A percentile compares a stretch with the other conserved stretches of the same genome.
Conservation (phyloP, 1,284 basidiomycete species). For the Rhizopogon hawkerae region DNA sequence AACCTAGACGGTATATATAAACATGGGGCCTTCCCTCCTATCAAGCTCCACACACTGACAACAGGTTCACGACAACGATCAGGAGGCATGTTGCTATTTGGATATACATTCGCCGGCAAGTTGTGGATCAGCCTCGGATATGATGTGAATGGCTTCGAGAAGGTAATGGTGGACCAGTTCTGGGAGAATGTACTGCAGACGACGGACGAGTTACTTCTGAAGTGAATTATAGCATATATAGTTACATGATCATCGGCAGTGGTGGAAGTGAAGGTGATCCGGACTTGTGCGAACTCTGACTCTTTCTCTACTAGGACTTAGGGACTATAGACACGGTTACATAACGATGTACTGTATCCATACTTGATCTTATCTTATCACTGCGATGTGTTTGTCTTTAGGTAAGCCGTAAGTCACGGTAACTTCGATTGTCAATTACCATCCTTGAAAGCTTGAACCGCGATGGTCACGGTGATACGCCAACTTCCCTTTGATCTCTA, state of each 20-base stretch:
- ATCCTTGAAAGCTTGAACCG: not conserved
- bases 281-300: not conserved
- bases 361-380: not conserved
- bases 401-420: too few relatives aligned
- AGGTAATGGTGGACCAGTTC: conserved; percentile 46
- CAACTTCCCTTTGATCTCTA: conserved; percentile 26
- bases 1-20: conserved; percentile 74
- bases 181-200: conserved; percentile 45
- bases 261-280: not conserved
- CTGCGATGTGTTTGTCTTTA: too few relatives aligned
- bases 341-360: not conserved
- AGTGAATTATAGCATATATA: not conserved
- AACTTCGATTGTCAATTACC: too few relatives aligned
- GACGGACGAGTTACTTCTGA: conserved; percentile 42
- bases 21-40: conserved; percentile 45
- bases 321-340: too few relatives aligned
- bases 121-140: conserved; percentile 71
- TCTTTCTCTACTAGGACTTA: not conserved
- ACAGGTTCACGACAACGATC: conserved; percentile 69
- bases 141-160: conserved; percentile 63
- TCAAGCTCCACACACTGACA: conserved; percentile 60
- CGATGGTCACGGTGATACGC: conserved; percentile 15
- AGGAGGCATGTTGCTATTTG: conserved; percentile 67
- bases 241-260: not conserved
- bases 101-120: conserved; percentile 66